Evolutionary conservation across 2,329 filamentous ascomycete species (phyloP), one percentile per base, ranked within the genome.

Genomic region (Macrophomina tecta): DNA sequence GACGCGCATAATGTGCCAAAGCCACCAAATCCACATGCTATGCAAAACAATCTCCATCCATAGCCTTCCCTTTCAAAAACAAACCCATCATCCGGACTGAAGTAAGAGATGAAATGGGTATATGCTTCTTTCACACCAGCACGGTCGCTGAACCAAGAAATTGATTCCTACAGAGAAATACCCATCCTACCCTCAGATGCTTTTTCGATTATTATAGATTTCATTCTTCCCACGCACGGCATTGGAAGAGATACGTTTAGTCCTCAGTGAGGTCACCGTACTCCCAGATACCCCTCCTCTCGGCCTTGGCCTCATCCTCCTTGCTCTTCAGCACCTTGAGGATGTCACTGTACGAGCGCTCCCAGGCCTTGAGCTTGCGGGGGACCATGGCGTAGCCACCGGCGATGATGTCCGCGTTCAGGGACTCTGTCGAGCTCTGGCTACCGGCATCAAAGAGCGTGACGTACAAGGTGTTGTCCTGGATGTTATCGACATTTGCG

Each of bases 211-310:
- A 58, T 42, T 55, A 40, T 38, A 58, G 7, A 42, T 28, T 11
- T 56, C 18, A 16, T 18, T 40, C 38, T 42, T 38, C 23, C 36
- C 38, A 45, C 11, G 36, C 18, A n/a, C 12, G 18, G 14, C 38
- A 45, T 45, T 5, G 16, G 12, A 14, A 45, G 34, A 55, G 14
- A 30, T 12, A n/a, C 5, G 30, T 46, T 61, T 61, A 66, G 67
- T 73, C 72, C 71, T 97, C 94, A 14, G 93, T 97, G 75, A 97
- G 85, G 78, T 98, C 95, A 72, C 95, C 95, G 80, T 98, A 99
- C 86, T 99, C 95, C 94, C 94, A 99, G 87, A 97, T 95, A 51
- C 95, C 95, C 71, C 89, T 84, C 69, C 93, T 88, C 67, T 89
- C 89, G 65, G 87, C 83, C 86, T 96, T 97, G 4, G 94, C 94